Percentiles rank a stretch among this genome's conserved stretches.
These are phyloP conservation scores for Amanita rubescens DNA, from an alignment of 768 basidiomycete genomes.

Conservation along the genomic window DNA sequence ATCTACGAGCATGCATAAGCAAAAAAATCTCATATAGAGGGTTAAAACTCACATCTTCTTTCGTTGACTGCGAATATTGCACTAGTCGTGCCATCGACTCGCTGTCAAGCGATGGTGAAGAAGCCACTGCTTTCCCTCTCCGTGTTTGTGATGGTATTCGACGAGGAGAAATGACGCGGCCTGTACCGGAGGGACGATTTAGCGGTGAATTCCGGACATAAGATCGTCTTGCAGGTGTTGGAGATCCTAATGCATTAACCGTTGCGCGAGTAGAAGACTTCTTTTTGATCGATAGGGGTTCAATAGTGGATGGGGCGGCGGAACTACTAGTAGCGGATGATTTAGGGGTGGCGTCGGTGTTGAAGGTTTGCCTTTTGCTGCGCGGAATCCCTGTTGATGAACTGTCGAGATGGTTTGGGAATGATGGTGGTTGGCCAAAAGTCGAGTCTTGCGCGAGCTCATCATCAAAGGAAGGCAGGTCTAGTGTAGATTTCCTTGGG, in stretches of 20 bases:
- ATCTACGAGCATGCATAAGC: conserved; percentile 36
- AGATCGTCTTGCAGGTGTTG: conserved; percentile 31
- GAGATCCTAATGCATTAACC: conserved; percentile 29
- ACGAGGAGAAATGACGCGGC: conserved; percentile 41
- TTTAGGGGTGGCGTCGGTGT: conserved; percentile 47
- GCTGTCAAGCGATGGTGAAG: conserved; percentile 20
- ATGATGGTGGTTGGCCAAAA: conserved; percentile 14
- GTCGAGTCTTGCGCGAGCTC: conserved; percentile 35
- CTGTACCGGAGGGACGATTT: conserved; percentile 34
- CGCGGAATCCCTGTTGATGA: conserved; percentile 51
- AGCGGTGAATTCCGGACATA: conserved; percentile 48
- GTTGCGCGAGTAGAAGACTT: conserved; percentile 56
- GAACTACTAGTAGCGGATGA: conserved; percentile 22
- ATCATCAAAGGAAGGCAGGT: conserved; percentile 39
- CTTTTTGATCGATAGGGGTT: conserved; percentile 83
- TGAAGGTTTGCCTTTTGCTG: conserved; percentile 64
- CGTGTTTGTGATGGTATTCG: conserved; percentile 48
- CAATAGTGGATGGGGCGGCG: conserved; percentile 40
- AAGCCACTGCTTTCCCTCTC: conserved; percentile 27
- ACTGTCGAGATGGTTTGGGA: conserved; percentile 20
- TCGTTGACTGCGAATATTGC: conserved; percentile 43
- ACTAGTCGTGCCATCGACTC: conserved; percentile 41
- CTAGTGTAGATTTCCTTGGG: conserved; percentile 24
- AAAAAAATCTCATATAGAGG: background rate
- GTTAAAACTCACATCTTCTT: conserved; percentile 58